A percentile compares a stretch with the other conserved stretches of the same genome.
Conservation (phyloP, 2,329 filamentous ascomycete genomes). For the Alternaria gaisen region DNA sequence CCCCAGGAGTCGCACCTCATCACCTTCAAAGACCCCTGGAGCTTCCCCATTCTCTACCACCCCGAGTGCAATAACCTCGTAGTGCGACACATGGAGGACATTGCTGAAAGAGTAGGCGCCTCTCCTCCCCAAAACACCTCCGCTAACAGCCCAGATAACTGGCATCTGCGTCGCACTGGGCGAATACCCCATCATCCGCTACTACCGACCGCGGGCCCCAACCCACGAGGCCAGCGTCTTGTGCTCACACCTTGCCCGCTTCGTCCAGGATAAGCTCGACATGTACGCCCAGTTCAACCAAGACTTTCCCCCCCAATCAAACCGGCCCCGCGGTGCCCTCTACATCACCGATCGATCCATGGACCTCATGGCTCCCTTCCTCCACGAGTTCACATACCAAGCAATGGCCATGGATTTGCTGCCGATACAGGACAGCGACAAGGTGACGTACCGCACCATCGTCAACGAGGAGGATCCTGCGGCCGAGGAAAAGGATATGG, state of each 20-base stretch:
- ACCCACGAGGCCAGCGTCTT: slow-evolving; percentile 88
- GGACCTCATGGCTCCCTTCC: slow-evolving; percentile 84
- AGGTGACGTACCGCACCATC: slow-evolving; percentile 82
- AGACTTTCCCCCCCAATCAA: slow-evolving; percentile 82
- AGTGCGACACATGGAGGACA: slow-evolving; percentile 78
- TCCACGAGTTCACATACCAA: slow-evolving; percentile 98
- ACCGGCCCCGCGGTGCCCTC: slow-evolving; percentile 81
- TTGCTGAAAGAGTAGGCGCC: slow-evolving; percentile 81
- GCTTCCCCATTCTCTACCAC: slow-evolving; percentile 92
- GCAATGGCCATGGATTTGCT: slow-evolving; percentile 96
- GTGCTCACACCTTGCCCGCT: slow-evolving; percentile 85
- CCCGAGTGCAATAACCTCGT: slow-evolving; percentile 88
- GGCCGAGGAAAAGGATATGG: slow-evolving; percentile 86
- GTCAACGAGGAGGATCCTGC: slow-evolving; percentile 77
- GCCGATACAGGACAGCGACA: slow-evolving; percentile 86
- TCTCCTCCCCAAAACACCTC: not conserved
- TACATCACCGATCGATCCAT: slow-evolving; percentile 91
- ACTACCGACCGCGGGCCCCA: slow-evolving; percentile 79
- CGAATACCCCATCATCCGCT: slow-evolving; percentile 92
- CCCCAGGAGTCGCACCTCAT: slow-evolving; percentile 90
- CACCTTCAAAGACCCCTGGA: slow-evolving; percentile 94
- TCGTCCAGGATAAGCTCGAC: slow-evolving; percentile 91
- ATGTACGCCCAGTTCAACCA: slow-evolving; percentile 84
- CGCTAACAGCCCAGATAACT: slow-evolving; percentile 68
- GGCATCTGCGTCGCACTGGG: slow-evolving; percentile 90